Evolutionary conservation across 331 rosid species (phyloP).

Genomic region (Malus hybrid): DNA sequence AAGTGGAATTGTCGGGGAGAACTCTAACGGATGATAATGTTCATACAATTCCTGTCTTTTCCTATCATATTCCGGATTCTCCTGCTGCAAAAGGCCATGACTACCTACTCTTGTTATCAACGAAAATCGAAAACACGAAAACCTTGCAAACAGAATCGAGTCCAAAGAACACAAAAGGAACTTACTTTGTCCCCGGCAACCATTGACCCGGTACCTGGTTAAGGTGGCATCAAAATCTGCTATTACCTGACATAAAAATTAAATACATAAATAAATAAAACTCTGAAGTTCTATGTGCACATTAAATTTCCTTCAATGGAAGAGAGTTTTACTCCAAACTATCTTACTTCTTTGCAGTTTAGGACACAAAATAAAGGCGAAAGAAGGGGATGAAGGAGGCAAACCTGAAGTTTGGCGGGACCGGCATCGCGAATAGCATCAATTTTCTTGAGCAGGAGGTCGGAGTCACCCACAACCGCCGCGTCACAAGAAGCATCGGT

Average conservation of each 20-base stretch:
- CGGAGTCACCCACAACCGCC: conserved; percentile 33
- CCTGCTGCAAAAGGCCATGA: conserved; percentile 85
- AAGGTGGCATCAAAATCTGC: conserved; percentile 93
- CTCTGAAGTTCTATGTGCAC: not conserved
- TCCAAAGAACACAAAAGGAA: not conserved
- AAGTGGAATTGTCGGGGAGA: conserved; percentile 56
- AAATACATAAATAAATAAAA: not conserved
- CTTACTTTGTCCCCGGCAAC: conserved; percentile 73
- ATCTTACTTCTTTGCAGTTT: not conserved
- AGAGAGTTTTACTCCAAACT: not conserved
- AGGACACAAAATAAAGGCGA: not conserved
- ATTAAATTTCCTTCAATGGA: not conserved
- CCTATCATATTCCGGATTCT: conserved; percentile 60
- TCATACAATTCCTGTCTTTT: conserved; percentile 61
- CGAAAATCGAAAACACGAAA: not conserved
- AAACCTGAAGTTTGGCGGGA: conserved; percentile 69
- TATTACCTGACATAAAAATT: conserved; percentile 51
- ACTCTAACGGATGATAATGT: conserved; percentile 80
- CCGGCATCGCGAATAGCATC: conserved; percentile 52
- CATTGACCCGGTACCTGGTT: conserved; percentile 62
- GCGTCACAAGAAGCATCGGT: conserved; percentile 16
- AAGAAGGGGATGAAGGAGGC: not conserved
- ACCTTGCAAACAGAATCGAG: not conserved
- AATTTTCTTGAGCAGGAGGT: conserved; percentile 39
- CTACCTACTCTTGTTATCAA: conserved; percentile 47